Percentiles rank a stretch among this genome's conserved stretches.
Evolutionary conservation across 2,329 filamentous ascomycete genomes (phyloP).

Genomic region (Madurella fahalii): DNA sequence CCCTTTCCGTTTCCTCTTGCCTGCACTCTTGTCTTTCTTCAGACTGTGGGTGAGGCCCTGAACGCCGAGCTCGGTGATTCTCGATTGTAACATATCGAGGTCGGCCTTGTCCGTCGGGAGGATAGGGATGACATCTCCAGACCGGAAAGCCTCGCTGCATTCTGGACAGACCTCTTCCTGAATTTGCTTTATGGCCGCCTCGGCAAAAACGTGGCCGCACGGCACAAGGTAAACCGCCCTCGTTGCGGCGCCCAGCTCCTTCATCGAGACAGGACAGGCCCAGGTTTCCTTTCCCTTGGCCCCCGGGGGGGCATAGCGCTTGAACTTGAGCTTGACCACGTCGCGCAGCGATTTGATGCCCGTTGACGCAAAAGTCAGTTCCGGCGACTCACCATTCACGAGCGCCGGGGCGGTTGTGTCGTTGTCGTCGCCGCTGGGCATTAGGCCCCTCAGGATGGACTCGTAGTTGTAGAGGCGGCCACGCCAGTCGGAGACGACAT

Average conservation of each 20-base stretch:
- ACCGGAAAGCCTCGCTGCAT: conserved; percentile 69
- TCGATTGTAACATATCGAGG: conserved; percentile 59
- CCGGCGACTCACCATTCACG: conserved; percentile 25
- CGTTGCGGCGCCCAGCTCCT: conserved; percentile 72
- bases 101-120: conserved; percentile 69
- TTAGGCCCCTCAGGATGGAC: conserved; percentile 63
- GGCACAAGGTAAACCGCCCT: conserved; percentile 88
- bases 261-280: conserved; percentile 84
- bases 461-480: conserved; percentile 96
- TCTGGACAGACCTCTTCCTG: conserved; percentile 59
- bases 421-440: conserved; percentile 51
- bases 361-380: conserved; percentile 42
- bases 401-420: conserved; percentile 16
- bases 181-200: conserved; percentile 80
- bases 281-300: conserved; percentile 54
- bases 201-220: conserved; percentile 91
- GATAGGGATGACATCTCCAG: conserved; percentile 77
- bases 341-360: conserved; percentile 80
- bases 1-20: conserved; percentile 71
- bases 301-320: conserved; percentile 35
- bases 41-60: conserved; percentile 78
- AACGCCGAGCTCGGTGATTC: conserved; percentile 65
- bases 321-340: conserved; percentile 80
- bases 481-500: conserved; percentile 77
- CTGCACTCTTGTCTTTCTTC: conserved; percentile 67